Base-by-base conservation (phyloP, 2,329 filamentous ascomycete genomes). In the Penicillium palitans region DNA sequence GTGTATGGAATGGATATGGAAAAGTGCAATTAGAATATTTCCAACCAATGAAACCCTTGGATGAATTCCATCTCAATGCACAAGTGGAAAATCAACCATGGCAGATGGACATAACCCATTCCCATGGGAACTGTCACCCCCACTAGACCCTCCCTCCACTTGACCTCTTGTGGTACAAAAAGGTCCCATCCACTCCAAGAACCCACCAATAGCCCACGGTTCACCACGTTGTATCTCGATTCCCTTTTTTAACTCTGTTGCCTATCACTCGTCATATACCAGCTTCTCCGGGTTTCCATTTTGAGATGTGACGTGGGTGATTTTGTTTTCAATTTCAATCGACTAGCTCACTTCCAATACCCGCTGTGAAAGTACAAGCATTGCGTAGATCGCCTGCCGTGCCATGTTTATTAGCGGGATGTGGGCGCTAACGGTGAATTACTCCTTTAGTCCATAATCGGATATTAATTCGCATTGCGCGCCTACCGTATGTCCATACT, bases 381-480 rank as follows among this genome's bases (percentile, higher is more conserved):
- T 37, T 31, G 25, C 7, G 35, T 10, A 49, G 52, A 55, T 55
- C 33, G 17, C n/a, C 25, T 48, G 42, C 52, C 52, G 42, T 48
- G 25, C n/a, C 2, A 54, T 39, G 24, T 17, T 39, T 25, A 41
- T 25, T 7, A 21, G 21, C 46, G 46, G 31, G 46, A 35, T 25
- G 46, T n/a, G 5, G 31, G 46, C 29, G 44, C 19, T 13, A 35
- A 31, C 7, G 19, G 21, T 9, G 31, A 25, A 25, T 35, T 37
- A 25, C 46, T 25, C 45, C 8, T 48, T 35, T 33, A 6, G 19
- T 17, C n/a, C 13, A 35, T 24, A 5, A 24, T 35, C 4, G 5
- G 13, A 25, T 35, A 35, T 24, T 35, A 24, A 25, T 15, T 17
- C 12, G 6, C 21, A 17, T 5, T 17, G 21, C 15, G 10, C n/a